Base-by-base conservation (phyloP, 768 basidiomycete genomes). In the Hericium alpestre region DNA sequence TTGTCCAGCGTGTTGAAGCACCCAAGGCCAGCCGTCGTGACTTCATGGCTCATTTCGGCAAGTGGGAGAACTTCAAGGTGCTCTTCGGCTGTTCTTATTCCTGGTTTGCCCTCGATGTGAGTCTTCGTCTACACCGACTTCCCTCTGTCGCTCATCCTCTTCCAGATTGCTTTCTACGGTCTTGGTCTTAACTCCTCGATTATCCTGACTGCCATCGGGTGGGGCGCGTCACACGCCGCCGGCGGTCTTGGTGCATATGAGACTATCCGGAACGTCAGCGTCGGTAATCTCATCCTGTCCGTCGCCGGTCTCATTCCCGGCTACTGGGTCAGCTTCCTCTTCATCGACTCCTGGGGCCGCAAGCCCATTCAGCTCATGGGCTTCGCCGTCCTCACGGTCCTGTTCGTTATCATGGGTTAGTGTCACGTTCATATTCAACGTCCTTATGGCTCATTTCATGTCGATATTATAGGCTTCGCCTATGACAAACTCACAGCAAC, bases 81-180 rank as follows among this genome's bases (percentile, higher is more conserved):
- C 77, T 93, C 56, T 69, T 93, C 50, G 92, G 89, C 15, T 77
- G 83, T 0, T 70, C 88, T 0, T 93, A 85, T 68, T 87, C 85
- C 9, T 94, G 92, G 92, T 93, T 93, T 59, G 91, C 90, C 9
- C 79, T 92, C 23, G 90, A 90, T 63, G 84, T 84, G 37, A 55
- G 85, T 49, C 82, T 54, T 59, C 3, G 8, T 46, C 3, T 54
- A 22, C 6, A 23, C n/a, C 20, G 11, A 81, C 71, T 22, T 37
- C 15, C 16, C n/a, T 40, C 54, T 10, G 7, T 20, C 9, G 2
- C 20, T 39, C 25, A n/a, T 15, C 0, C 15, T 32, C 15, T 10
- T 13, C 4, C 52, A 87, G 82, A 83, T 93, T 56, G 90, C 90
- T 9, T 93, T 90, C 73, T 93, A 93, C 68, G 91, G 90, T 53